Conservation (phyloP, 2,329 filamentous ascomycete species). For the Cytospora mali region DNA sequence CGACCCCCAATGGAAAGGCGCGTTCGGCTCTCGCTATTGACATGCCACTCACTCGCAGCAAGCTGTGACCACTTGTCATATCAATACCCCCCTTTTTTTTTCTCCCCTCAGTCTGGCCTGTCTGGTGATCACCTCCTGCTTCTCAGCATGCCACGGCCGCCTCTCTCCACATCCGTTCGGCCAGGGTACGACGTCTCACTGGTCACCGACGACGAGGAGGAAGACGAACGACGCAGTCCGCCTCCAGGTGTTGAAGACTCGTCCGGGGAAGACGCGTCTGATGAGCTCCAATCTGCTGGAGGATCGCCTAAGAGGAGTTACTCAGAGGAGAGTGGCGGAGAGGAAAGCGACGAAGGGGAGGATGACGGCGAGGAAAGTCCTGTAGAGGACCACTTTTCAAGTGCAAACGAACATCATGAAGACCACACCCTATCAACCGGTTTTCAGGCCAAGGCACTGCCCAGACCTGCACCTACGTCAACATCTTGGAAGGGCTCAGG, state of each 20-base stretch:
- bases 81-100: neutral
- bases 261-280: neutral
- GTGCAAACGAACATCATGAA: neutral
- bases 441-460: neutral
- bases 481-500: conserved; percentile 8
- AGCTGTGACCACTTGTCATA: neutral
- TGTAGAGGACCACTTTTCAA: neutral
- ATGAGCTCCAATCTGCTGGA: neutral
- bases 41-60: neutral
- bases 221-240: neutral
- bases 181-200: neutral
- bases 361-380: neutral
- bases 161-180: neutral
- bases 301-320: neutral
- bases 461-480: neutral
- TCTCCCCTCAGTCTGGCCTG: neutral
- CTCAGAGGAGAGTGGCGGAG: neutral
- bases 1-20: neutral
- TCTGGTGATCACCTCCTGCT: neutral
- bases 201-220: neutral
- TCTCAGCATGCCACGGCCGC: neutral
- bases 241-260: neutral
- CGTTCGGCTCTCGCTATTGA: neutral
- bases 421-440: neutral
- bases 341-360: neutral